These are phyloP conservation scores for Calonectria crousiana DNA, from an alignment of 2,329 filamentous ascomycete species.

Conservation along the genomic window DNA sequence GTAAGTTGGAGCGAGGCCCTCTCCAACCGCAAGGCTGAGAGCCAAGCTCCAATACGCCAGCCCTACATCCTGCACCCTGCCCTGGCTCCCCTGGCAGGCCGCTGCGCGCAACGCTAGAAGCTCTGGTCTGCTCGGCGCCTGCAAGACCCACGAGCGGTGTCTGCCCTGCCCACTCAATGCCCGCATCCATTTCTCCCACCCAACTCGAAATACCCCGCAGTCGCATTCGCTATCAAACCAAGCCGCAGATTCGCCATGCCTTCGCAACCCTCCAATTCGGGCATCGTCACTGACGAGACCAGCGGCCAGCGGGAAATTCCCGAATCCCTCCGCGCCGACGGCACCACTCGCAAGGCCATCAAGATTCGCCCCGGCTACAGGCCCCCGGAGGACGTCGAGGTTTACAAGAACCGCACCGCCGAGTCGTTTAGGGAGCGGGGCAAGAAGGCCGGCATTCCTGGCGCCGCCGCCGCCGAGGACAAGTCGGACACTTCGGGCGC, in stretches of 20 bases:
- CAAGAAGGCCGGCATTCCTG: conserved; percentile 74
- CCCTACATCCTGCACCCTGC: conserved; percentile 9
- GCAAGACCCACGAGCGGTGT: conserved; percentile 18
- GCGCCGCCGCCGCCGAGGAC: conserved; percentile 73
- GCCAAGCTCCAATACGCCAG: conserved; percentile 2
- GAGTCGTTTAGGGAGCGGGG: conserved; percentile 85
- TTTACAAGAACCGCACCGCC: conserved; percentile 94
- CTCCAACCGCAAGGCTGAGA: conserved; percentile 8
- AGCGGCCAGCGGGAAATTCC: conserved; percentile 92
- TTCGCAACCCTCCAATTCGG: conserved; percentile 69
- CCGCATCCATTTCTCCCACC: conserved; percentile 18
- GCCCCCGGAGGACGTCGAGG: conserved; percentile 93
- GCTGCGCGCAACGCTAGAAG: conserved; percentile 4
- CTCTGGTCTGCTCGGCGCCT: not conserved
- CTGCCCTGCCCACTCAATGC: conserved; percentile 9
- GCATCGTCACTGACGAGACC: conserved; percentile 80
- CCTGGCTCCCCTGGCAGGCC: conserved; percentile 9
- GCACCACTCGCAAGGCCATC: conserved; percentile 93
- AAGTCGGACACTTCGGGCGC: conserved; percentile 61
- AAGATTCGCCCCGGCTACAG: conserved; percentile 93
- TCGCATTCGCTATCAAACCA: conserved; percentile 11
- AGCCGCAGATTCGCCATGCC: conserved; percentile 52
- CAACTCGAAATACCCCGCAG: conserved; percentile 30
- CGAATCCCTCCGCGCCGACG: conserved; percentile 86
- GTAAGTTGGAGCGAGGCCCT: not conserved